Evolutionary conservation across 2,329 filamentous ascomycete genomes (phyloP).

Genomic region (Harringtonia lauricola): DNA sequence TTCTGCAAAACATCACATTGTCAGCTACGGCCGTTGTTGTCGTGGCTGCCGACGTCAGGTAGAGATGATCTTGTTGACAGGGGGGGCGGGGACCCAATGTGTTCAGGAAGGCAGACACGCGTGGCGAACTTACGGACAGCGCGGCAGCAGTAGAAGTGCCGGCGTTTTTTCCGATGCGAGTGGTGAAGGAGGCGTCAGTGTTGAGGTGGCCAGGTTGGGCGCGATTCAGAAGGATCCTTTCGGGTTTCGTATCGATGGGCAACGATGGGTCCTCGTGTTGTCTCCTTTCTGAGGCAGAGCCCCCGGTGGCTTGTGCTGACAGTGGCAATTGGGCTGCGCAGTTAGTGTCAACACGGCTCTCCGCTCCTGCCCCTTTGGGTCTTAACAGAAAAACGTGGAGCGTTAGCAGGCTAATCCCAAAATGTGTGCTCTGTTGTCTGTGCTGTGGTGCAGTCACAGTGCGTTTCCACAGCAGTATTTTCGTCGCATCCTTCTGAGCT

Average conservation of each 20-base stretch:
- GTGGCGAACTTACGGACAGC: not conserved
- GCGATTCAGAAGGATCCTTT: not conserved
- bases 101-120: not conserved
- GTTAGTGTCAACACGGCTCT: not conserved
- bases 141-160: not conserved
- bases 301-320: conserved; percentile 7
- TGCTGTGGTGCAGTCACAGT: not conserved
- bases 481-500: no score
- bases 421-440: not conserved
- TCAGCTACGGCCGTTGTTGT: no score
- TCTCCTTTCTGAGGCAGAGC: conserved; percentile 7
- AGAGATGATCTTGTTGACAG: no score
- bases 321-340: conserved; percentile 7
- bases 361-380: conserved; percentile 5
- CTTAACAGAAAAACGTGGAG: not conserved
- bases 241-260: conserved; percentile 2
- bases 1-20: no score
- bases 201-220: not conserved
- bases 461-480: not conserved
- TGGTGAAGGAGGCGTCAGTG: no score
- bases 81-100: not conserved
- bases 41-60: no score
- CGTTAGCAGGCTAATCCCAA: conserved; percentile 1
- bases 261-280: not conserved
- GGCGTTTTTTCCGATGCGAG: no score